Evolutionary conservation across 2,329 filamentous ascomycete genomes (phyloP).

Genomic region (Ceratocystis albifundus): DNA sequence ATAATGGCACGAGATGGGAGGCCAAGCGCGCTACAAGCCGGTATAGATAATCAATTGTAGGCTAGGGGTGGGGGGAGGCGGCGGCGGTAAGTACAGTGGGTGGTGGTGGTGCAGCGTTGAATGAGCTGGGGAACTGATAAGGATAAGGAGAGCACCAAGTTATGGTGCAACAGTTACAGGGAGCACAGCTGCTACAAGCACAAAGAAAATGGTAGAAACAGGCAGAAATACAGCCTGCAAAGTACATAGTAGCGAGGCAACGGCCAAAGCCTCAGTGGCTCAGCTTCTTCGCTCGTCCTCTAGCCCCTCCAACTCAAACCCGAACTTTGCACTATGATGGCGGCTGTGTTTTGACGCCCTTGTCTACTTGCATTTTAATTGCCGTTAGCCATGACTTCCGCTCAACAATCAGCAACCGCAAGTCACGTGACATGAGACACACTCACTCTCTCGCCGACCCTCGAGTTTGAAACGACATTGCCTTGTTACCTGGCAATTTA

Average conservation of each 20-base stretch:
- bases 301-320: background rate
- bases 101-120: background rate
- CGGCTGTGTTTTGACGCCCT: too few relatives aligned
- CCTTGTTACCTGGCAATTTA: too few relatives aligned
- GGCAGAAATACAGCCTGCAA: background rate
- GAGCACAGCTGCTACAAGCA: background rate
- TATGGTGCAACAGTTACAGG: background rate
- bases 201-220: background rate
- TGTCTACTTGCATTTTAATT: too few relatives aligned
- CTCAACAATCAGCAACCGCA: too few relatives aligned
- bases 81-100: background rate
- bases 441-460: too few relatives aligned
- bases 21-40: background rate
- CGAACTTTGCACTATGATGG: too few relatives aligned
- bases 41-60: background rate
- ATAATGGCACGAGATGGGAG: background rate
- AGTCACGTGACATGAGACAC: too few relatives aligned
- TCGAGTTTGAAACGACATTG: too few relatives aligned
- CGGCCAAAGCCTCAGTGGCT: background rate
- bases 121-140: background rate
- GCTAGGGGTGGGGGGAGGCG: too few relatives aligned
- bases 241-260: background rate
- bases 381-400: too few relatives aligned
- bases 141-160: background rate
- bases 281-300: background rate